These are phyloP conservation scores for Sclerospora graminicola DNA, from an alignment of 352 stramenopile species.

Conservation along the genomic window DNA sequence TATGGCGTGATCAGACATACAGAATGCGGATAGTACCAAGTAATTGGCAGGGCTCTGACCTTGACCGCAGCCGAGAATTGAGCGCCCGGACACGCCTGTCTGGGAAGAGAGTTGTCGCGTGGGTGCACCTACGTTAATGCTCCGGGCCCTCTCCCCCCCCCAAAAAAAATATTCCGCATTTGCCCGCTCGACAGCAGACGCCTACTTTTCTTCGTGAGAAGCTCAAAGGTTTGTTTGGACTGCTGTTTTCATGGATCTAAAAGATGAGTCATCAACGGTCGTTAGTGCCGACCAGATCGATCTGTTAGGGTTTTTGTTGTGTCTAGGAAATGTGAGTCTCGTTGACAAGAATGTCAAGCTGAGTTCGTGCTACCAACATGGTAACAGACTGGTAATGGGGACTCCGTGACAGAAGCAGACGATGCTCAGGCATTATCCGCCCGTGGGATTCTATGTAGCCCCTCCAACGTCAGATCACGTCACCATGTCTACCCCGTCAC, in stretches of 20 bases:
- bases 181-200: slow-evolving; percentile 62
- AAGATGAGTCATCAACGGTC: slow-evolving; percentile 36
- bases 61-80: no score
- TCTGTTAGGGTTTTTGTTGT: slow-evolving; percentile 64
- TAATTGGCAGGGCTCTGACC: no score
- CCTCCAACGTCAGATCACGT: slow-evolving; percentile 9
- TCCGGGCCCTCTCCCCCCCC: no score
- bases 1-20: no score
- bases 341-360: slow-evolving; percentile 51
- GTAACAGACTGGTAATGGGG: slow-evolving; percentile 18
- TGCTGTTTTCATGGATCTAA: slow-evolving; percentile 50
- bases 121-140: no score
- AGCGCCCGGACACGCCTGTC: no score
- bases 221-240: slow-evolving; percentile 56
- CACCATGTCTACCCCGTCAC: slow-evolving; percentile 11
- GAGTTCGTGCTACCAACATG: slow-evolving; percentile 60
- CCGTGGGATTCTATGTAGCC: slow-evolving; percentile 52
- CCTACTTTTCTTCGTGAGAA: slow-evolving; percentile 73
- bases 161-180: no score
- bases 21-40: no score
- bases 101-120: slow-evolving; percentile 22
- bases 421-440: slow-evolving; percentile 17
- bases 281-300: slow-evolving; percentile 60
- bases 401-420: slow-evolving; percentile 12
- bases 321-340: slow-evolving; percentile 31